These are phyloP conservation scores for Narthecium ossifragum DNA, from an alignment of 106 monocot species.

Conservation along the genomic window DNA sequence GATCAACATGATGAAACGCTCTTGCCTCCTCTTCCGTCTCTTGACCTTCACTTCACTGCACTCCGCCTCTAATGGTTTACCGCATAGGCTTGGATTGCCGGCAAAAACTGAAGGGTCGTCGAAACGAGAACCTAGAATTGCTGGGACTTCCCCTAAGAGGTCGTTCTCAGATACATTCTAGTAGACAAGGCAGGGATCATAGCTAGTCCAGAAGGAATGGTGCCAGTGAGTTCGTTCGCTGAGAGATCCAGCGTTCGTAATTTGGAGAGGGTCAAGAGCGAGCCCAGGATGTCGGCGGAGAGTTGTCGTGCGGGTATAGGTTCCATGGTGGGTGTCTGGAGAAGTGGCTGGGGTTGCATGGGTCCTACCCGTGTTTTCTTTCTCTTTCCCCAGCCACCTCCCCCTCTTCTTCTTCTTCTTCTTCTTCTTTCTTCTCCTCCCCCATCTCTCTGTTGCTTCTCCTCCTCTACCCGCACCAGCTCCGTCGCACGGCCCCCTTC, in stretches of 20 bases:
- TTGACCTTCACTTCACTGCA: constrained; percentile 21
- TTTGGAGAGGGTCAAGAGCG: constrained; percentile 12
- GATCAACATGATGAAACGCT: constrained; percentile 31
- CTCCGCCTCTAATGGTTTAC: constrained; percentile 42
- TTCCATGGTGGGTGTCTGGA: too few relatives aligned
- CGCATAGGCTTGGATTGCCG: constrained; percentile 60
- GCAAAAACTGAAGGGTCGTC: constrained; percentile 33
- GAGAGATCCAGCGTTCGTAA: constrained; percentile 27
- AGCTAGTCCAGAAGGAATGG: constrained; percentile 34
- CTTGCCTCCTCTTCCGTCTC: constrained; percentile 20
- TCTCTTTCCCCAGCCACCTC: too few relatives aligned
- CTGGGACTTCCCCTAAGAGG: constrained; percentile 59
- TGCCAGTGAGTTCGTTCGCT: constrained; percentile 20
- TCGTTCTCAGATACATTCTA: constrained; percentile 68
- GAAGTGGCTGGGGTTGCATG: too few relatives aligned
- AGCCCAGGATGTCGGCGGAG: constrained; percentile 24
- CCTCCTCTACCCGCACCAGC: too few relatives aligned
- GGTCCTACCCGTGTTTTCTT: too few relatives aligned
- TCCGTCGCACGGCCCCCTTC: too few relatives aligned
- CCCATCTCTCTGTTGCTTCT: too few relatives aligned
- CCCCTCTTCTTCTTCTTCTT: too few relatives aligned
- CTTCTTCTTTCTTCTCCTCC: too few relatives aligned
- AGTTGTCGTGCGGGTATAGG: too few relatives aligned
- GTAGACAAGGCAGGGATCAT: constrained; percentile 26
- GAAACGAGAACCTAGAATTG: constrained; percentile 51